Evolutionary conservation across 176 grass and related monocot species (phyloP), one percentile per base, ranked within the genome.

Genomic region (Tillandsia leiboldiana): DNA sequence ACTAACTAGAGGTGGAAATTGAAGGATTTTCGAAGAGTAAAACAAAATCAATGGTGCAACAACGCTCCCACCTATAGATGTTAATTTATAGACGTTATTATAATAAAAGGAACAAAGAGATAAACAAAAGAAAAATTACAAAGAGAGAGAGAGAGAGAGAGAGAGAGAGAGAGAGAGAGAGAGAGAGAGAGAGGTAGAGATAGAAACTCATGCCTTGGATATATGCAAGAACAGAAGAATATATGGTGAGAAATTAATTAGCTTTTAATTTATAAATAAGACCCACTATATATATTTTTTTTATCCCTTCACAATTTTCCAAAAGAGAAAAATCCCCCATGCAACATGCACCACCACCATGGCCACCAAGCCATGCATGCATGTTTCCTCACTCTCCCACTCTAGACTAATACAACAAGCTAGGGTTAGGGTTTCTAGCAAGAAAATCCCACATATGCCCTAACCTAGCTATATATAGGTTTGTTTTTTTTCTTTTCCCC

Each of bases 381-480:
- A 51, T 53, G 67, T 18, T 14, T 78, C 18, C 50, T 78, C 66
- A 54, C 66, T 63, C 78, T 24, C 27, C 62, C 10, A 17, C n/a
- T 9, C 6, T 65, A 54, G 61, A 50, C 63, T 53, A 13, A 66
- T 14, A 53, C 5, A 64, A 33, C 54, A 74, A 82, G 74, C 87
- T 87, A 87, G 84, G 78, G 81, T 91, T 87, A 87, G 81, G 84
- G 84, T 77, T 61, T 61, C 17, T 61, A 61, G 56, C 56, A n/a
- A 23, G 17, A 53, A 61, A 20, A 4, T 13, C n/a, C 56, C 56
- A n/a, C n/a, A 8, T 20, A 12, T 61, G 53, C 9, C 28, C 22
- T 48, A 51, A 47, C 51, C 68, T 26, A 24, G 24, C 24, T 24
- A 24, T 24, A 24, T 24, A 8, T 20, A 22, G 49, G 47, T 48